Evolutionary conservation across 176 grass and related monocot species (phyloP).

Genomic region (Triticum urartu): DNA sequence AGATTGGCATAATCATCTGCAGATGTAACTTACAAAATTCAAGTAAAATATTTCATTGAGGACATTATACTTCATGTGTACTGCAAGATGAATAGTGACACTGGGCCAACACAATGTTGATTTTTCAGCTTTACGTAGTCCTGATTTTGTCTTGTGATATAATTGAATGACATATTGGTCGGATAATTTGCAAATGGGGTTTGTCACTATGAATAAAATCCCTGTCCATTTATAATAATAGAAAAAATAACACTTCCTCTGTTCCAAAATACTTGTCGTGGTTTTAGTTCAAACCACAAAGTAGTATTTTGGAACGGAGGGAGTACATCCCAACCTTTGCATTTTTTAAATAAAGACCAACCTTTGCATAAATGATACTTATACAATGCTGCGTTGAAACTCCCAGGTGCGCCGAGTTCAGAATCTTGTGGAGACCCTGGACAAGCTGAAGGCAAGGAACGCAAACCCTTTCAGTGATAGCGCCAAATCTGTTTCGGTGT

Average conservation of each 20-base stretch:
- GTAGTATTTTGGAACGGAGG: too few relatives aligned
- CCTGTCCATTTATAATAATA: background rate
- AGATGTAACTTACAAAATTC: background rate
- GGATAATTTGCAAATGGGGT: background rate
- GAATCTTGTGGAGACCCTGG: conserved; percentile 55
- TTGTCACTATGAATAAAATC: background rate
- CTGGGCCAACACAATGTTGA: background rate
- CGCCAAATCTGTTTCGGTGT: conserved; percentile 49
- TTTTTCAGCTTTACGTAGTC: background rate
- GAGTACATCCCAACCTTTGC: too few relatives aligned
- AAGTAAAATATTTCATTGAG: background rate
- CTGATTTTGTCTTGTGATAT: background rate
- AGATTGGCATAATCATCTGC: background rate
- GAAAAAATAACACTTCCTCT: too few relatives aligned
- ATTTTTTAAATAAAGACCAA: too few relatives aligned
- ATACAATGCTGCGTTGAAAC: background rate
- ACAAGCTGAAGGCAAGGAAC: conserved; percentile 73
- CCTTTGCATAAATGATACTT: background rate
- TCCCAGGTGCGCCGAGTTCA: conserved; percentile 63
- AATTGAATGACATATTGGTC: background rate
- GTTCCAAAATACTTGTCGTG: too few relatives aligned
- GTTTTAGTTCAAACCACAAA: too few relatives aligned
- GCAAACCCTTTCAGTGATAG: conserved; percentile 49
- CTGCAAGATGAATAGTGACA: background rate
- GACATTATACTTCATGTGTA: background rate